Base-by-base conservation (phyloP, 352 stramenopile genomes). In the Globisporangium echinulatum region DNA sequence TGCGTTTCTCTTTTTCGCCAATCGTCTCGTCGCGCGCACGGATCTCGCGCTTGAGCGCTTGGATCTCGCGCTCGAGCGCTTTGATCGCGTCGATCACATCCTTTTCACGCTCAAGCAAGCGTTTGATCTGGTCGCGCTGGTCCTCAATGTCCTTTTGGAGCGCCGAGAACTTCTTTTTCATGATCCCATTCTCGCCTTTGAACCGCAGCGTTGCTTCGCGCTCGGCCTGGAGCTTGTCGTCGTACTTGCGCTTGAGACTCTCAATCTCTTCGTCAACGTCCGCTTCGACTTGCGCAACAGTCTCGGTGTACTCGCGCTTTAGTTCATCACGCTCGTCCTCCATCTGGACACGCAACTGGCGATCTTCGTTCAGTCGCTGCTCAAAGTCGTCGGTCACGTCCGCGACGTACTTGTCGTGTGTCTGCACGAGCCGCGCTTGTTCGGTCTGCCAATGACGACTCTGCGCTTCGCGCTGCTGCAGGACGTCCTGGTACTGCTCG, bases 141-240 rank as follows among this genome's bases (percentile, higher is more conserved):
- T 98, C 88, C 58, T 98, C 94, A 54, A 98, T 97, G n/a, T 98
- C 90, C 48, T 97, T 96, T 49, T 94, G 82, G 25, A 98, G 61
- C 9, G 95, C 84, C 5, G 80, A 94, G 52, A 97, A 98, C 66
- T 98, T 98, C 66, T 98, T 98, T 66, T 96, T 96, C 90, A 98
- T 97, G 64, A 98, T 97, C 4, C 92, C 92, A 58, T 98, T 98
- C 64, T 98, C 94, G 15, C 92, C 90, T 68, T 98, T 98, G 15
- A 96, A 85, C 5, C 90, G 87, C 54, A 98, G 69, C n/a, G 90
- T 98, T 3, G 88, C 87, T 64, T 98, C 88, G 0, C 88, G 76
- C 53, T 97, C 88, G 38, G 87, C 84, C n/a, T 87, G 72, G 38
- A 98, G 69, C 66, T 97, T 96, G 7, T 83, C 68, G 58, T 98